These are phyloP conservation scores for Jatropha multifida DNA, from an alignment of 441 rosid species.

Conservation along the genomic window DNA sequence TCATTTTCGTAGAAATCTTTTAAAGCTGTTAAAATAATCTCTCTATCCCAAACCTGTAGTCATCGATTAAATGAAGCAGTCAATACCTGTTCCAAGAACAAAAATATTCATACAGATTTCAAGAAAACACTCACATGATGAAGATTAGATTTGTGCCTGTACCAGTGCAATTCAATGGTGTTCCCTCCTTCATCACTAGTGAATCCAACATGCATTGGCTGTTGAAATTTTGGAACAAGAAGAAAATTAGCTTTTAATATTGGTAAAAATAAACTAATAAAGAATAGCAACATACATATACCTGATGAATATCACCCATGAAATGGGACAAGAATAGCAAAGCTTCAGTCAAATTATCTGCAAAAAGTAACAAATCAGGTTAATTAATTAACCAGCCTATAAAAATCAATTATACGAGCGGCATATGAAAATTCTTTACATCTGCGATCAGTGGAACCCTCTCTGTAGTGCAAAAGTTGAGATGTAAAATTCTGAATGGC, in stretches of 20 bases:
- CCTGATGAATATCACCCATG: slow-evolving; percentile 97
- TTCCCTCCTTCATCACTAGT: slow-evolving; percentile 88
- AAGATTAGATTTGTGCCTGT: slow-evolving; percentile 81
- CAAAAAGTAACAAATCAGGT: background rate
- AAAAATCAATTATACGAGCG: background rate
- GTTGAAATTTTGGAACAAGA: background rate
- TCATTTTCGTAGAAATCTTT: slow-evolving; percentile 70
- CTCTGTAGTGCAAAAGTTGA: slow-evolving; percentile 79
- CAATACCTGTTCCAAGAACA: background rate
- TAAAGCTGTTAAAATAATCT: slow-evolving; percentile 73
- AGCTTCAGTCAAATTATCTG: slow-evolving; percentile 96
- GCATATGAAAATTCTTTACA: slow-evolving; percentile 36
- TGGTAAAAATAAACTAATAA: background rate
- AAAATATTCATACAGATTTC: background rate
- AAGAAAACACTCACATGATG: slow-evolving; percentile 59
- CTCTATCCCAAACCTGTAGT: slow-evolving; percentile 91
- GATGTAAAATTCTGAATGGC: slow-evolving; percentile 88
- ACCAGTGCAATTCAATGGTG: slow-evolving; percentile 81
- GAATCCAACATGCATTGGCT: slow-evolving; percentile 93
- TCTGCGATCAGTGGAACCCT: slow-evolving; percentile 82
- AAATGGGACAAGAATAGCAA: slow-evolving; percentile 85
- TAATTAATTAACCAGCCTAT: background rate
- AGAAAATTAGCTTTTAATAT: background rate
- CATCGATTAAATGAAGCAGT: background rate
- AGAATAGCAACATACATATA: slow-evolving; percentile 11